Evolutionary conservation across 164 flowering plant species (phyloP), one percentile per base, ranked within the genome.

Genomic region (Brasenia schreberi): DNA sequence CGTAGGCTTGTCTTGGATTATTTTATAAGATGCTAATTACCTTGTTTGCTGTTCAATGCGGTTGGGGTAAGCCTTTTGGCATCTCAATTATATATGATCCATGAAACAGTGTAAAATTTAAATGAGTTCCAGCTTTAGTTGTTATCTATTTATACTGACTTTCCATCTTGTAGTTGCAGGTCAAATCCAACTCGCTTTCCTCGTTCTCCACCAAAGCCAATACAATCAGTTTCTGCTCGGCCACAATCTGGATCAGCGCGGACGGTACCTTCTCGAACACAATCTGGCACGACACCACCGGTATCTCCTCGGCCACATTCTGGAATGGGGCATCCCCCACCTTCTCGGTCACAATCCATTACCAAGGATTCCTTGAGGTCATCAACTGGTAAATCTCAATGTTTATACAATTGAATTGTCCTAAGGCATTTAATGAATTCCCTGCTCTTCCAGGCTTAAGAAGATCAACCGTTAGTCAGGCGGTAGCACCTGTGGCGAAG

Each of bases 151-250:
- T 49, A 6, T 49, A 9, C 16, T 9, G 16, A 14, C 16, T 49
- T 49, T 49, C 56, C 16, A 49, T 49, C 16, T 49, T 14, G 39
- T 33, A 49, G 10, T 6, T 68, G 67, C 72, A 76, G 79, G 76
- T 5, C 64, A 7, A 70, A 64, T 52, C 63, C 68, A 64, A 44
- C 79, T 6, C 69, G 68, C 63, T 62, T 76, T 72, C 72, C 78
- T 67, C 78, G 68, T 43, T 72, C 80, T 10, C 63, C 70, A 52
- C 74, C 33, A 17, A 74, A 68, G 68, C 65, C 66, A 9, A 67
- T 49, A 7, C 68, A 66, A 69, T 23, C 74, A 52, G 59, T 66
- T 10, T 43, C 67, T 27, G 14, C 66, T 62, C 74, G 71, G 44
- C 49, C 60, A 18, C 42, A 75, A 23, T 18, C 64, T 49, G 12